Base-by-base conservation (phyloP, 495 filamentous ascomycete species). In the Penicillium mononematosum region DNA sequence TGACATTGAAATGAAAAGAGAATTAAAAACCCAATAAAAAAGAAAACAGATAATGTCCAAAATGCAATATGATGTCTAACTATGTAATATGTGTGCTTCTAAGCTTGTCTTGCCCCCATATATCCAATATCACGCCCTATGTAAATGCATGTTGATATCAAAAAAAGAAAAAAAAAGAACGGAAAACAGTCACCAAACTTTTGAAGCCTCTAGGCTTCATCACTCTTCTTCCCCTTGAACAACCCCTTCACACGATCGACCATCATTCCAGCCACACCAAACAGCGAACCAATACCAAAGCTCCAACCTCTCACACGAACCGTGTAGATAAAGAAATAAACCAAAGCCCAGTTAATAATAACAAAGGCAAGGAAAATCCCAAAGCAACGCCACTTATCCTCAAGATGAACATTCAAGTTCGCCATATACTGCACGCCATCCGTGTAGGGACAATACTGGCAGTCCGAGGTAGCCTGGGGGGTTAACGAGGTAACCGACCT, bases 241-340 rank as follows among this genome's bases (percentile, higher is more conserved):
- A 69, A 27, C 45, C 62, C 70, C 71, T 76, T 79, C 10, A 83
- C 43, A 16, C 53, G 53, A 45, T 70, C 65, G 53, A 79, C 64
- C 11, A 78, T 38, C 73, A 78, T 75, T 2, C 81, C 85, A 24
- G 78, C 38, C 2, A 62, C 60, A 1, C 79, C 71, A 63, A 85
- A 86, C 8, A 88, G 16, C 53, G 73, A 75, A 0, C 85, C 82
- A 41, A 91, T 73, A 0, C 89, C 89, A 62, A 92, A 92, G 10
- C 73, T 81, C 88, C 87, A 91, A 7, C 86, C 81, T 58, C 81
- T 80, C 45, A 94, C 82, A 17, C 89, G 77, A 4, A 91, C 83
- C 1, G 87, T 88, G 68, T 89, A 94, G 51, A 93, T 83, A 58
- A 95, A 90, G 76, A 95, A 92, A 70, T 92, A 93, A 0, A 95